Conservation (phyloP, 2,329 filamentous ascomycete species). For the Colletotrichum chrysophilum region DNA sequence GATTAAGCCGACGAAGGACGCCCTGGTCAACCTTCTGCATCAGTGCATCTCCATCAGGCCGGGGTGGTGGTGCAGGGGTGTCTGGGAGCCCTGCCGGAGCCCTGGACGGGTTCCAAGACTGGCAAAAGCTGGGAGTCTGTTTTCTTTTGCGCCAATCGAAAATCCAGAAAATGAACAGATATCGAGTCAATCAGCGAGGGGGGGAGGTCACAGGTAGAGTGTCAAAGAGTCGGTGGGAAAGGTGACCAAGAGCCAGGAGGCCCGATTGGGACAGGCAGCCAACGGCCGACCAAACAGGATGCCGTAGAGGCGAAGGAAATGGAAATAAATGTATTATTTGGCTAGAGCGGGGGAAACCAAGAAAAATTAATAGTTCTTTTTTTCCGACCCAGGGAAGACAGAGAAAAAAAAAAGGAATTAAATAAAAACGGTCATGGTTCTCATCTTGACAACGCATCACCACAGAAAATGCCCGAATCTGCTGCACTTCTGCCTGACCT, state of each 20-base stretch:
- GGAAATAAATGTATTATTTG: background rate
- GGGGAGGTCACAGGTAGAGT: background rate
- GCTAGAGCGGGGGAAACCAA: background rate
- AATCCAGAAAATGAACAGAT: background rate
- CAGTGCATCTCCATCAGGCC: background rate
- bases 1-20: slow-evolving; percentile 19
- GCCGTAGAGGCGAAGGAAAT: background rate
- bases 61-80: background rate
- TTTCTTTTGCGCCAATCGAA: slow-evolving; percentile 17
- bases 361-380: background rate
- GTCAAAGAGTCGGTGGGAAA: background rate
- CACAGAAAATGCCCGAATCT: slow-evolving; percentile 47
- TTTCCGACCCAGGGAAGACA: background rate
- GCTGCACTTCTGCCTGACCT: slow-evolving; percentile 54
- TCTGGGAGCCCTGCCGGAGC: slow-evolving; percentile 1
- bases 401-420: slow-evolving; percentile 21
- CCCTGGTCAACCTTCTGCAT: slow-evolving; percentile 5
- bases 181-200: slow-evolving; percentile 14
- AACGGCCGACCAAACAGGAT: background rate
- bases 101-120: background rate
- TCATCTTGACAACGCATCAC: slow-evolving; percentile 58
- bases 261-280: background rate
- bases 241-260: background rate
- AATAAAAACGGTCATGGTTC: background rate
- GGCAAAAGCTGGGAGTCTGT: background rate